Conservation (phyloP, 2,329 filamentous ascomycete genomes). For the Fragosphaeria purpurea region DNA sequence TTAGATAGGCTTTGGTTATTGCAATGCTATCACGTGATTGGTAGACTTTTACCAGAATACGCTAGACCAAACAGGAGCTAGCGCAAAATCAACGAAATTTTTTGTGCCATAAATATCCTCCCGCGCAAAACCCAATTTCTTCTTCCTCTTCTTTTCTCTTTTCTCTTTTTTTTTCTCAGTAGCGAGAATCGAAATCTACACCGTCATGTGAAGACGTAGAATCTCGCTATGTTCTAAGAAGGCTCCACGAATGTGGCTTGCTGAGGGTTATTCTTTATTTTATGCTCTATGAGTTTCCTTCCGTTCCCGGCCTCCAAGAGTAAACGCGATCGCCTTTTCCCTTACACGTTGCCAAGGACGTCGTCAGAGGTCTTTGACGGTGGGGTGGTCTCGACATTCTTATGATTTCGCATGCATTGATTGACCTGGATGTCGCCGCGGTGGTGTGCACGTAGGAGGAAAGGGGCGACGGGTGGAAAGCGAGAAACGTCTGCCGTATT, state of each 20-base stretch:
- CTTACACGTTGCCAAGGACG: slow-evolving; percentile 35
- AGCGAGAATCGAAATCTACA: slow-evolving; percentile 25
- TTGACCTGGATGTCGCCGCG: background rate
- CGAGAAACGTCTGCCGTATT: no score
- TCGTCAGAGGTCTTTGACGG: slow-evolving; percentile 36
- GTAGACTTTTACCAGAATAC: background rate
- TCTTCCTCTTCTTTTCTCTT: slow-evolving; percentile 14
- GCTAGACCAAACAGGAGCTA: slow-evolving; percentile 1
- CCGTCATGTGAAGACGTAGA: slow-evolving; percentile 41
- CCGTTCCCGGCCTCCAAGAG: slow-evolving; percentile 46
- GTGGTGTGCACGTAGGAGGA: no score
- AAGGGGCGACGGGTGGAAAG: no score
- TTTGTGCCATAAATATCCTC: slow-evolving; percentile 1
- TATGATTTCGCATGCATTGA: background rate
- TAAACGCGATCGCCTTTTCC: slow-evolving; percentile 33
- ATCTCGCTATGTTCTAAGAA: slow-evolving; percentile 23
- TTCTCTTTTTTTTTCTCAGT: slow-evolving; percentile 31
- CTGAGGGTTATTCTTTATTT: slow-evolving; percentile 37
- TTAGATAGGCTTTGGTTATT: no score
- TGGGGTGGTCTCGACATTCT: slow-evolving; percentile 40
- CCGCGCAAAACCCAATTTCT: background rate
- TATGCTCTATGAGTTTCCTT: slow-evolving; percentile 39
- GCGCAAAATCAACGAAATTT: background rate
- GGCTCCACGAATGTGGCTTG: slow-evolving; percentile 45
- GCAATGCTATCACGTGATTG: no score